These are phyloP conservation scores for Fraxinus platypoda DNA, from an alignment of 305 asterid species.

Conservation along the genomic window DNA sequence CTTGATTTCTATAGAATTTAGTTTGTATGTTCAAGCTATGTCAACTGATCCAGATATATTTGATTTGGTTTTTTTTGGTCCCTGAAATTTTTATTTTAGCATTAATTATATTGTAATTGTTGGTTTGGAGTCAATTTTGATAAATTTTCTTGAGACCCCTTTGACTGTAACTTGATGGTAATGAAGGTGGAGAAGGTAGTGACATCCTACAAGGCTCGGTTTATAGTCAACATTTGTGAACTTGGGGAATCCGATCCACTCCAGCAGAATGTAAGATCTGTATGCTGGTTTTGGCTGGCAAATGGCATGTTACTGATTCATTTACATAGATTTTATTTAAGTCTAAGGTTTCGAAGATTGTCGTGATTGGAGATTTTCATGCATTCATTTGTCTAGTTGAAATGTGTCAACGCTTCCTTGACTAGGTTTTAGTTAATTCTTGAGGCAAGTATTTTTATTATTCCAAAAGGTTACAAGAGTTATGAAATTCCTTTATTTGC, in stretches of 20 bases:
- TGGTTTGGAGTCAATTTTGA: background rate
- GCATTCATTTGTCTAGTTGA: background rate
- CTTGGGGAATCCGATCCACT: conserved; percentile 55
- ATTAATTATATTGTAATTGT: background rate
- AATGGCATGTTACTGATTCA: background rate
- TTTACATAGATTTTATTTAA: background rate
- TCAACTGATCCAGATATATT: background rate
- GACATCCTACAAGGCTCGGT: conserved; percentile 37
- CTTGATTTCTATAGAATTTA: background rate
- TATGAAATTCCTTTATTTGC: background rate
- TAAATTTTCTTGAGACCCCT: background rate
- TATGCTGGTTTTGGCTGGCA: background rate
- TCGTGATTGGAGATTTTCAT: background rate
- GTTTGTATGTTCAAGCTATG: background rate
- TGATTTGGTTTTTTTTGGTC: background rate
- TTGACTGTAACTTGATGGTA: conserved; percentile 25
- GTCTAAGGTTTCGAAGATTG: background rate
- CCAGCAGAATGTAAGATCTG: conserved; percentile 49
- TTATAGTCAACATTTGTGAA: conserved; percentile 47
- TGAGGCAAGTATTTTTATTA: background rate
- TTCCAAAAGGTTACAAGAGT: background rate
- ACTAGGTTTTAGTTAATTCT: background rate
- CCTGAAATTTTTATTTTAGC: background rate
- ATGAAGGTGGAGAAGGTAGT: conserved; percentile 54
- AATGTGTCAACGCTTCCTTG: background rate